Conservation (phyloP, 768 basidiomycete species). For the Rubroboletus satanas region DNA sequence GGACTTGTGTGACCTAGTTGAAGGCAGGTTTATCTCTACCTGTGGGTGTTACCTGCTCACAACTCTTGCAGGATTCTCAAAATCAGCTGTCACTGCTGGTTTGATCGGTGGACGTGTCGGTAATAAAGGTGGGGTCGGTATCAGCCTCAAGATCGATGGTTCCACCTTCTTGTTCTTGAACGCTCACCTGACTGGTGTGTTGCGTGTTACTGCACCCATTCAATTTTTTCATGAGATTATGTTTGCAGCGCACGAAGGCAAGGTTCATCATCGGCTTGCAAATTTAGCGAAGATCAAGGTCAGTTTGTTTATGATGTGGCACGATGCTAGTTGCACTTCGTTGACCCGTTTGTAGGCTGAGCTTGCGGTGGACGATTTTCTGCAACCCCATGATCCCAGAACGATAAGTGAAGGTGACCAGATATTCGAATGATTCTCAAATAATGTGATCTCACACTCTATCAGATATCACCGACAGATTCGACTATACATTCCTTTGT, state of each 20-base stretch:
- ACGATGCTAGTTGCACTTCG: background rate
- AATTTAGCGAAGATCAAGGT: slow-evolving; percentile 91
- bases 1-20: slow-evolving; percentile 60
- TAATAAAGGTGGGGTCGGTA: slow-evolving; percentile 92
- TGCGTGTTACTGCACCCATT: background rate
- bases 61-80: slow-evolving; percentile 55
- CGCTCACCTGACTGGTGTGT: slow-evolving; percentile 79
- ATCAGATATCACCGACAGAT: slow-evolving; percentile 75
- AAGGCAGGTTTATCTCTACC: slow-evolving; percentile 39
- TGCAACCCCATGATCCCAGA: slow-evolving; percentile 60
- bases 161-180: slow-evolving; percentile 86
- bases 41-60: background rate
- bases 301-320: background rate
- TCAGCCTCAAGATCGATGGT: slow-evolving; percentile 79
- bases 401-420: slow-evolving; percentile 62
- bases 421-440: background rate
- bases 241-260: slow-evolving; percentile 67
- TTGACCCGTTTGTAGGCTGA: slow-evolving; percentile 48
- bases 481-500: slow-evolving; percentile 84
- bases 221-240: background rate
- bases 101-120: slow-evolving; percentile 88
- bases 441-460: slow-evolving; percentile 7
- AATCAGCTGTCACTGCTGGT: slow-evolving; percentile 82
- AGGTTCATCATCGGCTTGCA: slow-evolving; percentile 71
- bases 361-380: slow-evolving; percentile 74